Evolutionary conservation across 2,329 filamentous ascomycete species (phyloP), one percentile per base, ranked within the genome.

Genomic region (Hymenoscyphus occultus): DNA sequence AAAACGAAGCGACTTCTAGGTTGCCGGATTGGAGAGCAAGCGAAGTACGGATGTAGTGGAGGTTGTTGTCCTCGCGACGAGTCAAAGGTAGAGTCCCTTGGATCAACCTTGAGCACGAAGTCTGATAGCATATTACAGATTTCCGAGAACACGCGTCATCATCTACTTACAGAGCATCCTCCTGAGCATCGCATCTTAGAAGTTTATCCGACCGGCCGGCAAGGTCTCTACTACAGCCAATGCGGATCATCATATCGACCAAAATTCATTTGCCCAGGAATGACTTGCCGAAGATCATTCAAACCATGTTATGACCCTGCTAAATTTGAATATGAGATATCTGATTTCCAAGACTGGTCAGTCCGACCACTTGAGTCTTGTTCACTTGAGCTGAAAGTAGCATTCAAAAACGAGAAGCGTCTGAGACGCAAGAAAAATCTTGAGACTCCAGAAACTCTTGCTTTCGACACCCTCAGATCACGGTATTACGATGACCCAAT

Each of bases 281-380:
- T 39, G n/a, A 31, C 16, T 12, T 61, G 42, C 54, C 60, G 60
- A 35, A 7, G 60, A 16, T 61, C 60, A 4, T 39, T 61, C 32
- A 61, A 61, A 19, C 60, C 60, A n/a, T 61, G 40, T 39, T 61
- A 61, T 22, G 45, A 61, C 22, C 60, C 60, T 14, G 31, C 13
- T 6, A 61, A 61, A n/a, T 40, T 39, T 39, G 60, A 61, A 39
- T 61, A 61, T 54, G 40, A 51, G 13, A 61, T 61, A 6, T 61
- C 60, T 10, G 60, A 61, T 19, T 61, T 32, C 31, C 60, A 61
- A 16, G 60, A 61, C 31, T 61, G 60, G 60, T 61, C 60, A 39
- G 60, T 61, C 13, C 42, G 60, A 22, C 60, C 42, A 19, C 31
- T 19, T 2, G 42, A 39, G 22, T 28, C 48, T 22, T 54, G 19